Base-by-base conservation (phyloP, 2,329 filamentous ascomycete genomes). In the Drechslerella stenobrocha region DNA sequence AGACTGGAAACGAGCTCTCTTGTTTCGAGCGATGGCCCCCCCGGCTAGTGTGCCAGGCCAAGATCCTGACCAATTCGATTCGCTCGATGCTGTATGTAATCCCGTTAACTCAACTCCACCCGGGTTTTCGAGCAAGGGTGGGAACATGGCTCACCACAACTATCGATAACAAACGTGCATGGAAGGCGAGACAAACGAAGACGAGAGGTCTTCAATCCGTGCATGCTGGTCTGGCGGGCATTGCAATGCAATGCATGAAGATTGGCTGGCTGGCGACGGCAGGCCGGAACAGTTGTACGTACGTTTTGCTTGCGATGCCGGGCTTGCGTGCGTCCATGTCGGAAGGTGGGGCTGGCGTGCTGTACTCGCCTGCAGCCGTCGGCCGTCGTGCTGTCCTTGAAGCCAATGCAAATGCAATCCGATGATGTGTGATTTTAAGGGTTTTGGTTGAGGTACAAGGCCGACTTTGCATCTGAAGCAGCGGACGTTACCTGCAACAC, bases 101-200 rank as follows among this genome's bases (percentile, higher is more conserved):
- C 61, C 61, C 61, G 61, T 44, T 50, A 37, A 35, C 52, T 64
- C n/a, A 48, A 34, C 56, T 45, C 35, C 40, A 48, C 52, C 60
- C 56, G 60, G 52, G 60, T 65, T 58, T 52, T 51, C 40, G 52
- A 46, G 46, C 59, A 53, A 50, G 53, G 53, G 32, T 22, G 44
- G 53, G 13, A 42, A 18, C 13, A 58, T 58, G 23, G 53, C 48
- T 47, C 51, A 26, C 40, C 45, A 35, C 37, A 42, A 42, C 37
- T 64, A 64, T 64, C 59, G 59, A 64, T 64, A 64, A 57, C 59
- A 64, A 57, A 55, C 59, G 40, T 64, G 59, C 52, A 51, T 51
- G 26, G n/a, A n/a, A n/a, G n/a, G n/a, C n/a, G n/a, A n/a, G 28
- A 28, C 15, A 52, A n/a, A 26, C 23, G 32, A 53, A 23, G 28